Evolutionary conservation across 306 rosid genomes (phyloP).

Genomic region (Purshia tridentata): DNA sequence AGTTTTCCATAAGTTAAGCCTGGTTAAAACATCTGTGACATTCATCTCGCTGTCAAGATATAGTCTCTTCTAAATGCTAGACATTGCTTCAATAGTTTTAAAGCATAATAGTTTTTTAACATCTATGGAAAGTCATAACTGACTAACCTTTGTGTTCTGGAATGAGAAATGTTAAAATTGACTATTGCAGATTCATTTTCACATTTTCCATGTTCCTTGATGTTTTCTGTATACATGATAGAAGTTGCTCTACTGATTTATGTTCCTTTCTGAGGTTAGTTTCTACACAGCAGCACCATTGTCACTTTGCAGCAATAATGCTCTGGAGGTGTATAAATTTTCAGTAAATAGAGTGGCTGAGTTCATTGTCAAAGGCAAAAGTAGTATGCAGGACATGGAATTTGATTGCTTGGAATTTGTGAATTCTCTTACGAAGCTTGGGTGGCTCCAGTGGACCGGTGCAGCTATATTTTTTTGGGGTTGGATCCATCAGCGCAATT

Average conservation of each 20-base stretch:
- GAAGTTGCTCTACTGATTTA: constrained; percentile 31
- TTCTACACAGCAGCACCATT: constrained; percentile 84
- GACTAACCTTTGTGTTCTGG: neutral
- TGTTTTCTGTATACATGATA: neutral
- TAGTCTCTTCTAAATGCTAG: neutral
- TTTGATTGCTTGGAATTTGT: constrained; percentile 46
- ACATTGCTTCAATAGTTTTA: neutral
- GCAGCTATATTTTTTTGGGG: constrained; percentile 76
- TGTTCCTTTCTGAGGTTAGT: constrained; percentile 51
- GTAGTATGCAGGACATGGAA: constrained; percentile 50
- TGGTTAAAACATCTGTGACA: neutral
- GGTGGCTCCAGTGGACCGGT: constrained; percentile 77
- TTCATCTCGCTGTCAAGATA: neutral
- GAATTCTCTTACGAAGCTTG: constrained; percentile 61
- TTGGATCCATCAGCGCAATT: constrained; percentile 72
- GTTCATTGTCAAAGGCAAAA: constrained; percentile 74
- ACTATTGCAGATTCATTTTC: neutral
- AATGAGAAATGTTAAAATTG: neutral
- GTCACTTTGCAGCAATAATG: constrained; percentile 73
- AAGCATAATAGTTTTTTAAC: neutral
- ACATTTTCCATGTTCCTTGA: neutral
- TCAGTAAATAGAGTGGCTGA: constrained; percentile 40
- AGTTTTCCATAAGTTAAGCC: neutral
- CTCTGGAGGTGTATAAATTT: constrained; percentile 53
- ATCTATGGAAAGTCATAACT: neutral